These are phyloP conservation scores for Fusarium dimerum DNA, from an alignment of 2,329 filamentous ascomycete genomes.

Conservation along the genomic window DNA sequence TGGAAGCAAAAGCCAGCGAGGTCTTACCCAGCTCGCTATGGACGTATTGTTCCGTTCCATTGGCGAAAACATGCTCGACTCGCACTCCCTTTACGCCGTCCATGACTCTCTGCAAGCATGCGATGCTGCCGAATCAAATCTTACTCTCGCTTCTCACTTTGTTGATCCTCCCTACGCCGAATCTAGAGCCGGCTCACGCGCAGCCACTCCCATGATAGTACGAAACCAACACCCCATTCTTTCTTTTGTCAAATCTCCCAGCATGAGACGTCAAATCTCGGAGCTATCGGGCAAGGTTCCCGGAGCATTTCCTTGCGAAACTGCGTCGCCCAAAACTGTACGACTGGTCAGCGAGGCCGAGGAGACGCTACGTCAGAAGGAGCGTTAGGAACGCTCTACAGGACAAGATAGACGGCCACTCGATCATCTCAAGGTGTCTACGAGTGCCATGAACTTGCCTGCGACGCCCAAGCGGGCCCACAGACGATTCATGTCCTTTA, in stretches of 20 bases:
- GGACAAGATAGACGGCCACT: constrained; percentile 17
- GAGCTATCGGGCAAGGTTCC: constrained; percentile 23
- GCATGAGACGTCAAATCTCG: constrained; percentile 17
- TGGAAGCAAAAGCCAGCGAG: constrained; percentile 81
- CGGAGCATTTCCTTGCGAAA: constrained; percentile 33
- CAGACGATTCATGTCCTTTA: constrained; percentile 45
- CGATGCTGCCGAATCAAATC: constrained; percentile 78
- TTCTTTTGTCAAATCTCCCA: constrained; percentile 30
- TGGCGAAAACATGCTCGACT: constrained; percentile 68
- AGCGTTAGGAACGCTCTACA: constrained; percentile 33
- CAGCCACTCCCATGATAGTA: constrained; percentile 70
- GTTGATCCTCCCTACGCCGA: constrained; percentile 79
- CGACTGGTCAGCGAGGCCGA: constrained; percentile 42
- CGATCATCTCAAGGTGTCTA: constrained; percentile 14
- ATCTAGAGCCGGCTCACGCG: constrained; percentile 63
- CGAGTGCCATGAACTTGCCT: constrained; percentile 31
- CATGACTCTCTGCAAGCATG: constrained; percentile 74
- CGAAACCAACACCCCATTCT: constrained; percentile 42
- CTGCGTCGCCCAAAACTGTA: constrained; percentile 41
- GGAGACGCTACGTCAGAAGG: constrained; percentile 24
- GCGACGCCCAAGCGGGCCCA: constrained; percentile 37
- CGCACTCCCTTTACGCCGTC: constrained; percentile 56
- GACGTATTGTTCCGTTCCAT: constrained; percentile 88
- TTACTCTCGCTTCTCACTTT: constrained; percentile 74
- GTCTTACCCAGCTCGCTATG: constrained; percentile 86